phyloP scores from a whole-genome alignment of 2,329 filamentous ascomycete genomes.

The Hypoxylon sp. region DNA sequence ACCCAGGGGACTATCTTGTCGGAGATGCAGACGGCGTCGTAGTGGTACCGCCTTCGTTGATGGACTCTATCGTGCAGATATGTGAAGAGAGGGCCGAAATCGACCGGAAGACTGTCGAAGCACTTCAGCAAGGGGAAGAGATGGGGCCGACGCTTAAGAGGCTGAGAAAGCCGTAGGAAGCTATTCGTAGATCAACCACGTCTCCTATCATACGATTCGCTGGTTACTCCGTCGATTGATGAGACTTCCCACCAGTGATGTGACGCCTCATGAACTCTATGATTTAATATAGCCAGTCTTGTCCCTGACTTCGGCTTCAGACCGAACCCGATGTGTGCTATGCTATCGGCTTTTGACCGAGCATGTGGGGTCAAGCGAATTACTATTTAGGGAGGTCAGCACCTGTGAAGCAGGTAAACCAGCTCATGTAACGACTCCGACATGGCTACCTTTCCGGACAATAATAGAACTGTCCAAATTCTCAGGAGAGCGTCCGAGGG shows the following conservation, averaged over 20 bases:
- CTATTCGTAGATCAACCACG: neutral
- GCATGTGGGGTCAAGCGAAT: neutral
- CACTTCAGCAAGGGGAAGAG: constrained; percentile 9
- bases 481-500: constrained; percentile 55
- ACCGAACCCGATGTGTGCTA: neutral
- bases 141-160: constrained; percentile 14
- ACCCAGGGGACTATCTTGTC: constrained; percentile 44
- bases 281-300: too few relatives aligned
- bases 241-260: too few relatives aligned
- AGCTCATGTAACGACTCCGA: neutral
- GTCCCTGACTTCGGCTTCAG: too few relatives aligned
- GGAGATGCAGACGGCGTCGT: constrained; percentile 45
- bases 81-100: constrained; percentile 43
- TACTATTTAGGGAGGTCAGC: too few relatives aligned
- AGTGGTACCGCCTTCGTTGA: constrained; percentile 37
- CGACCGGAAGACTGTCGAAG: constrained; percentile 39
- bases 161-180: constrained; percentile 1
- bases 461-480: constrained; percentile 47
- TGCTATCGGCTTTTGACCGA: neutral
- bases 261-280: too few relatives aligned
- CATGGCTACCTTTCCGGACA: constrained; percentile 27
- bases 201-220: too few relatives aligned
- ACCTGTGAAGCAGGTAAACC: neutral
- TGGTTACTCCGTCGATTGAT: too few relatives aligned
- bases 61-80: constrained; percentile 40